Evolutionary conservation across 2,329 filamentous ascomycete species (phyloP), one percentile per base, ranked within the genome.

Genomic region (Arachnomyces sp.): DNA sequence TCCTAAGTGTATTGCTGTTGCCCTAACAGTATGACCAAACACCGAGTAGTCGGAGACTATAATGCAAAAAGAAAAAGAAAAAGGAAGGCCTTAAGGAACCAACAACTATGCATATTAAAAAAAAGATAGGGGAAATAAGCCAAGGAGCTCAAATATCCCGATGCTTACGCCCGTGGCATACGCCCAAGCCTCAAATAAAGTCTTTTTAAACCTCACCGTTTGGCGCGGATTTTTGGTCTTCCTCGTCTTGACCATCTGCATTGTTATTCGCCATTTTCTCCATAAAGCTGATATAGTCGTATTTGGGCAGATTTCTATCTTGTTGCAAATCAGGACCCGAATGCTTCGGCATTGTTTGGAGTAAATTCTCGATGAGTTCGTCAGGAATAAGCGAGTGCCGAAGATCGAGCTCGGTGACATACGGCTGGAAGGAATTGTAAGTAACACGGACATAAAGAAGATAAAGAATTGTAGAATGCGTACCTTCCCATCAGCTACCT

Each of bases 241-340:
- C 39, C 31, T 39, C 32, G 8, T 40, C 45, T 33, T 52, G 50
- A 33, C 52, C 55, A 33, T 58, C 56, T 34, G 56, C 53, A 40
- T 54, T 54, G 30, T 61, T 54, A 37, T 67, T 61, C 51, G 88
- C 85, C 65, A 92, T 72, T 58, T 82, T 84, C 63, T 95, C 84
- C 92, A 98, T 98, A 62, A 96, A 98, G 48, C 78, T 82, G 50
- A 96, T 88, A 68, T 98, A 98, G 66, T 98, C 92, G 62, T 82
- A 98, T 65, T 96, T 93, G 29, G 84, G 78, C 57, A 86, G 67
- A 38, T 89, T 82, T 40, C 88, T 74, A 61, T 96, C 92, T 56
- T 87, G 80, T 42, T 86, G 79, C 63, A 90, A 75, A 62, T 95
- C 89, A 2, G 88, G 87, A 0, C 90, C 92, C 37, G 73, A 77